Evolutionary conservation across 768 basidiomycete genomes (phyloP).

Genomic region (Suillus subalutaceus): DNA sequence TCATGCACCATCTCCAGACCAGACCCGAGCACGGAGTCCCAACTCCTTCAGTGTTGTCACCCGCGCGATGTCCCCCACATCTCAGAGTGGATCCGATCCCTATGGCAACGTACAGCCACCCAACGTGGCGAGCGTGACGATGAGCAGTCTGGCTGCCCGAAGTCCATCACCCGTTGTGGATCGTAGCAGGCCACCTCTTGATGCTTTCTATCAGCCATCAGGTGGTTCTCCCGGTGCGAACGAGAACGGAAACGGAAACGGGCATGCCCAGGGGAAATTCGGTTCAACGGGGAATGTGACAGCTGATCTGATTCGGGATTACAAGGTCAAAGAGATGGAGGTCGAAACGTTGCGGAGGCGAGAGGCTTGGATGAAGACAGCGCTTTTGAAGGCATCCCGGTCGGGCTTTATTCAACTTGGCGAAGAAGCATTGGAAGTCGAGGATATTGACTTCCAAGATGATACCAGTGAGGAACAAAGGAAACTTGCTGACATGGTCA

Average conservation of each 20-base stretch:
- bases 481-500: constrained; percentile 66
- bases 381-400: constrained; percentile 71
- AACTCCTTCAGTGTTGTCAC: constrained; percentile 40
- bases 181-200: constrained; percentile 56
- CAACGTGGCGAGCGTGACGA: constrained; percentile 55
- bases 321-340: constrained; percentile 83
- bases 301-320: constrained; percentile 75
- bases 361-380: constrained; percentile 85
- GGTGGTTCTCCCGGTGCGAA: constrained; percentile 51
- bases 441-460: constrained; percentile 36
- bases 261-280: constrained; percentile 43
- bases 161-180: constrained; percentile 63
- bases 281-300: constrained; percentile 71
- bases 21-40: constrained; percentile 65
- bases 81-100: constrained; percentile 31
- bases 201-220: constrained; percentile 57
- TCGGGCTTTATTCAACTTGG: constrained; percentile 76
- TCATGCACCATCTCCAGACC: constrained; percentile 62
- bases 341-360: constrained; percentile 75
- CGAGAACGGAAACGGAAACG: constrained; percentile 41
- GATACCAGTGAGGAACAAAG: constrained; percentile 46
- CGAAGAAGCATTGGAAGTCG: constrained; percentile 48
- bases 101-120: constrained; percentile 29
- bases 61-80: constrained; percentile 65
- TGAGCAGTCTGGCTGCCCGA: constrained; percentile 48